Conservation (phyloP, 768 basidiomycete genomes). For the Lentinula lateritia region DNA sequence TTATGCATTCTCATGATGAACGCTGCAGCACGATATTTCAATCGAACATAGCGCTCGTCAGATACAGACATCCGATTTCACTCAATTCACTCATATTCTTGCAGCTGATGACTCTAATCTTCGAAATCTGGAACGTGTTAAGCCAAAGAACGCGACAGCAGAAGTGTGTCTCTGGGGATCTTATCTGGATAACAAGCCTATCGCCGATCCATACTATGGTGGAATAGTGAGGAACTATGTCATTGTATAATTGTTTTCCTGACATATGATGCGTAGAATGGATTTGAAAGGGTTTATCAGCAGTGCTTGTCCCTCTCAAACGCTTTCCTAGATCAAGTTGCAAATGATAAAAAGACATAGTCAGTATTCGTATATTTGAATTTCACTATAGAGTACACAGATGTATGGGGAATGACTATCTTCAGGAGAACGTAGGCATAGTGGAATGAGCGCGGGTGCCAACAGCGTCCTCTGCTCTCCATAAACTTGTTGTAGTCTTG, state of each 20-base stretch:
- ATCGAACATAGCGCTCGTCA: constrained; percentile 69
- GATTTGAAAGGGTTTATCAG: constrained; percentile 73
- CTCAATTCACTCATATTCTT: constrained; percentile 41
- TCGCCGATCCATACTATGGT: constrained; percentile 85
- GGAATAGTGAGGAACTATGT: constrained; percentile 38
- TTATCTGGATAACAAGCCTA: constrained; percentile 62
- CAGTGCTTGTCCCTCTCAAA: constrained; percentile 72
- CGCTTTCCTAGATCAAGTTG: constrained; percentile 71
- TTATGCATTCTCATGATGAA: background rate
- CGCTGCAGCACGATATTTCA: constrained; percentile 63
- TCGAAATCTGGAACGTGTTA: constrained; percentile 49
- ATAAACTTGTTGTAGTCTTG: constrained; percentile 88
- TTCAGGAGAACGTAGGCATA: constrained; percentile 75
- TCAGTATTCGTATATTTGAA: too few relatives aligned
- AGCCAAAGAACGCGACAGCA: constrained; percentile 48
- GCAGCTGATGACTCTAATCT: constrained; percentile 80
- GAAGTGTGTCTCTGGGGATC: constrained; percentile 77
- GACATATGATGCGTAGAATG: constrained; percentile 26
- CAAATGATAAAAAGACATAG: constrained; percentile 22
- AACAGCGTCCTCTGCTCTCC: constrained; percentile 84
- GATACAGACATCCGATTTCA: constrained; percentile 25
- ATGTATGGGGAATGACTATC: background rate
- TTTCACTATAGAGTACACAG: too few relatives aligned
- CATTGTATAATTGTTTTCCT: background rate
- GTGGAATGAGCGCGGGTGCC: constrained; percentile 75